Conservation (phyloP, 2,329 filamentous ascomycete genomes). For the Diaporthe velutina region DNA sequence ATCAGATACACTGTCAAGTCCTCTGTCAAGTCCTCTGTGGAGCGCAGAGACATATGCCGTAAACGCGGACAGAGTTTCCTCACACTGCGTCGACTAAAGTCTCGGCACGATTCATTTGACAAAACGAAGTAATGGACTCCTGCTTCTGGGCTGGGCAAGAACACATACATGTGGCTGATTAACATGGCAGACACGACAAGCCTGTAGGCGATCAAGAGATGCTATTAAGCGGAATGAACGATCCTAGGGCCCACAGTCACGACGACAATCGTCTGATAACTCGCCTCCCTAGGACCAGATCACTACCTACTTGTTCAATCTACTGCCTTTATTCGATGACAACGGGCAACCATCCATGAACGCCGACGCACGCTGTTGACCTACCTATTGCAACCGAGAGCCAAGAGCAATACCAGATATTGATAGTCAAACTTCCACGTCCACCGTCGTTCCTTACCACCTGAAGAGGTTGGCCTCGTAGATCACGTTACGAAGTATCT, state of each 20-base stretch:
- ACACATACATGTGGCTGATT: background rate
- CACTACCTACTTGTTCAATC: slow-evolving; percentile 36
- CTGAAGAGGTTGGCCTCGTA: no score
- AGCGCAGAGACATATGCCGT: background rate
- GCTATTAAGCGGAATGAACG: slow-evolving; percentile 38
- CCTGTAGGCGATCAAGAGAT: slow-evolving; percentile 26
- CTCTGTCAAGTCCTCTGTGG: background rate
- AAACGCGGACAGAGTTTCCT: no score
- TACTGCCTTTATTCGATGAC: slow-evolving; percentile 28
- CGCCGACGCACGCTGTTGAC: slow-evolving; percentile 35
- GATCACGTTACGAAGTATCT: background rate
- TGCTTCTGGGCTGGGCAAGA: background rate
- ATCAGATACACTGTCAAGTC: background rate
- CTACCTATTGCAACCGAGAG: slow-evolving; percentile 51
- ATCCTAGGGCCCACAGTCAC: slow-evolving; percentile 31
- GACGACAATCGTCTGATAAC: slow-evolving; percentile 28
- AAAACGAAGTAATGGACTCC: background rate
- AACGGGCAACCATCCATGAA: background rate
- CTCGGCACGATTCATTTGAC: no score
- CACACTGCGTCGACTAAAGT: no score
- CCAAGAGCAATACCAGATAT: background rate
- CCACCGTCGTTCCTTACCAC: background rate
- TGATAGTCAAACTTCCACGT: no score
- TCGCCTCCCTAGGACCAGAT: slow-evolving; percentile 35
- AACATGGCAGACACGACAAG: background rate